A percentile compares a stretch with the other conserved stretches of the same genome.
Conservation (phyloP, 2,329 filamentous ascomycete species). For the Calonectria multiphialidica region DNA sequence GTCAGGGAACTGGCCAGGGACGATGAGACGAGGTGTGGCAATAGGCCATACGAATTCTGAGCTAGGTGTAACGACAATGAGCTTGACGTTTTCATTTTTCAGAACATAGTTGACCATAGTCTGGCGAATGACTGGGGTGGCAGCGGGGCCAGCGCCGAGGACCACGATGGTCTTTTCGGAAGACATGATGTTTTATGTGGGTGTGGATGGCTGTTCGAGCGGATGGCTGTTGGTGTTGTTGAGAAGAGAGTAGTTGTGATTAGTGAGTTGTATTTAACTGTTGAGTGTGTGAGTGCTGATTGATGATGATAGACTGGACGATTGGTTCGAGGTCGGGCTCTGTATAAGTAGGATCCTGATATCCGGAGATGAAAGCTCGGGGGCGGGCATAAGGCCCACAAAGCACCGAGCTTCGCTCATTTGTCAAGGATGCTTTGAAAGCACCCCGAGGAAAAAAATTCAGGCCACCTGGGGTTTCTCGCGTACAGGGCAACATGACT, state of each 20-base stretch:
- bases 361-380: background rate
- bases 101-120: conserved; percentile 59
- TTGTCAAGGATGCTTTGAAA: conserved; percentile 23
- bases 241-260: background rate
- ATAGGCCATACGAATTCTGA: conserved; percentile 64
- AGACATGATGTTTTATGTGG: conserved; percentile 26
- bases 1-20: conserved; percentile 60
- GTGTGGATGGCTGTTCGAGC: background rate
- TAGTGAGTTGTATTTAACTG: background rate
- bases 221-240: background rate
- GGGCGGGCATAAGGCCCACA: background rate
- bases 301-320: background rate
- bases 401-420: background rate
- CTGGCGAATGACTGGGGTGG: conserved; percentile 62
- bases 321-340: background rate
- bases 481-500: background rate
- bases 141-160: conserved; percentile 61
- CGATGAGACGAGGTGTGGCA: conserved; percentile 60
- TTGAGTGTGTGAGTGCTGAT: background rate
- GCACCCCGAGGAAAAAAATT: background rate
- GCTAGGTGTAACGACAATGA: conserved; percentile 61
- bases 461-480: background rate
- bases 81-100: conserved; percentile 54
- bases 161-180: conserved; percentile 58
- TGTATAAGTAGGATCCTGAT: conserved; percentile 9